Base-by-base conservation (phyloP, 192 early-diverging fungal species). In the Funneliformis mosseae region DNA sequence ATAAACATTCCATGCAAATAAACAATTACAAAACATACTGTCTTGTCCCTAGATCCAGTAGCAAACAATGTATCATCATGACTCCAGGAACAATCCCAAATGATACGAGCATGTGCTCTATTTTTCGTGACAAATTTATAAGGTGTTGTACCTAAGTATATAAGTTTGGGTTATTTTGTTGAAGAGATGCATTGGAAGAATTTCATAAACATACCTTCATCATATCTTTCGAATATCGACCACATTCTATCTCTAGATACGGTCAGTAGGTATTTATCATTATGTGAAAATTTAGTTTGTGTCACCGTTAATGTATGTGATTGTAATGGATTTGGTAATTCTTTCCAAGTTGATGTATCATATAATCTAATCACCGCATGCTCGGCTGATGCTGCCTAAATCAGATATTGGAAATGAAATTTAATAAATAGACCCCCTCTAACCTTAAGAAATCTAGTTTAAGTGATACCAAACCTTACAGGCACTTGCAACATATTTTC, bases 11-110 rank as follows among this genome's bases (percentile, higher is more conserved):
- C 6, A 6, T 61, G 38, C 8, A 38, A 76, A 18, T 16, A 41
- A 33, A 69, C 50, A 21, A 11, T 41, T n/a, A 61, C 16, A 42
- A n/a, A 48, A 81, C 68, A 83, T 45, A 92, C 88, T 1, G 94
- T 92, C 84, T 97, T 96, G 82, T 99, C 97, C 64, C 97, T 89
- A n/a, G 95, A 96, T 12, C 87, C 96, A 5, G 97, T 99, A 33
- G 89, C 96, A 89, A 99, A 98, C 39, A 93, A 88, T 6, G 48
- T 60, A 59, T 91, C 94, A 78, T 96, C 95, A 28, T 87, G 89
- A 50, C 89, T 88, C 96, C 96, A 99, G 5, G 91, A 86, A 43
- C 90, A 92, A 81, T 94, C 92, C 97, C 97, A 99, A 23, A 99
- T 91, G 69, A 99, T 97, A 73, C 97, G 91, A 0, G 95, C 89